Conservation (phyloP, 2,329 filamentous ascomycete genomes). For the Colletotrichum sp. region DNA sequence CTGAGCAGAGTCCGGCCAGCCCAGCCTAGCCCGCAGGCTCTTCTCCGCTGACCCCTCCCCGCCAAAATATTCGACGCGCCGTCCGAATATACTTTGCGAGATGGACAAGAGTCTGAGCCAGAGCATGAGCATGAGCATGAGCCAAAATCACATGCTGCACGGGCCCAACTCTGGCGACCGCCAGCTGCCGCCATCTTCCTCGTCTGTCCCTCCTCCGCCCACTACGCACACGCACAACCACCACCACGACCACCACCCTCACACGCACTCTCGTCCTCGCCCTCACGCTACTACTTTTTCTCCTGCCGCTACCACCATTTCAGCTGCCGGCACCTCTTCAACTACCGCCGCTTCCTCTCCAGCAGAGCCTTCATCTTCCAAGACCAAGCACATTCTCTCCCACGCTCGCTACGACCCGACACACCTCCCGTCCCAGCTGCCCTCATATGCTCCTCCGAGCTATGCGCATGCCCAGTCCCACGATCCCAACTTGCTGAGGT, state of each 20-base stretch:
- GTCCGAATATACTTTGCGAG: conserved; percentile 21
- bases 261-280: background rate
- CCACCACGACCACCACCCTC: background rate
- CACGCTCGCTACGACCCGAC: conserved; percentile 21
- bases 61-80: background rate
- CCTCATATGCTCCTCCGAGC: conserved; percentile 39
- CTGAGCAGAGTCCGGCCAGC: background rate
- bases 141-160: conserved; percentile 52
- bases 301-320: background rate
- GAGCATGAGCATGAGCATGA: conserved; percentile 33
- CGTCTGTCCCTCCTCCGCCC: conserved; percentile 4
- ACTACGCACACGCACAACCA: background rate
- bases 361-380: background rate
- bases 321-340: background rate
- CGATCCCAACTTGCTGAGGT: conserved; percentile 34
- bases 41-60: conserved; percentile 1
- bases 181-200: conserved; percentile 20
- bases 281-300: background rate
- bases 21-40: background rate
- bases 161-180: conserved; percentile 29
- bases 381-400: conserved; percentile 9
- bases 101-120: conserved; percentile 23
- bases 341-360: background rate
- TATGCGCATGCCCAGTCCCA: conserved; percentile 36
- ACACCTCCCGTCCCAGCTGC: conserved; percentile 29